phyloP scores from a whole-genome alignment of 768 basidiomycete species.

The Tulasnella sp. region DNA sequence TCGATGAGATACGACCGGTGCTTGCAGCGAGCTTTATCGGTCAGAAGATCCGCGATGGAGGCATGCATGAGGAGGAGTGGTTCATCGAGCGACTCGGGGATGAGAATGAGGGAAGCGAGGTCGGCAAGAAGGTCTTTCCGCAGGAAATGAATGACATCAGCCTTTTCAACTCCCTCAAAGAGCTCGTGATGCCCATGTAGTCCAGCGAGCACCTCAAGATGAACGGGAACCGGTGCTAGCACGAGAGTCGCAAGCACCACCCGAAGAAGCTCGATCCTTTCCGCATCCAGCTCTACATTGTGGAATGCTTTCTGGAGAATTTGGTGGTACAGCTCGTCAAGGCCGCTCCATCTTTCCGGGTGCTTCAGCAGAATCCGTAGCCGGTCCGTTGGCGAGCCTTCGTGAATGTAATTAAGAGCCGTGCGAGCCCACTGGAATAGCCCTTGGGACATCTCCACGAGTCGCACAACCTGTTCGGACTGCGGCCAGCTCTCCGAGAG shows the following conservation, averaged over 20 bases:
- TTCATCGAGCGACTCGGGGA: slow-evolving; percentile 44
- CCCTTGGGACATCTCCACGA: not conserved
- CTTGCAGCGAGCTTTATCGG: no score
- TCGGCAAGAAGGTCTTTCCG: not conserved
- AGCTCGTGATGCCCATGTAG: not conserved
- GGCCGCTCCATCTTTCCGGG: not conserved
- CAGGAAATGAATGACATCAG: not conserved
- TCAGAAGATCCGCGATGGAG: slow-evolving; percentile 24
- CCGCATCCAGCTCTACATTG: not conserved
- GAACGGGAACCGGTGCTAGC: not conserved
- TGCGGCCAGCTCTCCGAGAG: not conserved
- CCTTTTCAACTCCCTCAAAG: not conserved
- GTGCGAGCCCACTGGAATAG: not conserved
- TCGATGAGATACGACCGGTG: no score
- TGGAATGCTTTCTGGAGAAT: not conserved
- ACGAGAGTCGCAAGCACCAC: not conserved
- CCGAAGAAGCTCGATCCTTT: not conserved
- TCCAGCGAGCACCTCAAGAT: not conserved
- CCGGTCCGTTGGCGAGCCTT: not conserved
- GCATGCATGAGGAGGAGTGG: slow-evolving; percentile 23
- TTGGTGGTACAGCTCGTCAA: not conserved
- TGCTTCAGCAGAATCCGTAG: not conserved
- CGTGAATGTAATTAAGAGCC: not conserved
- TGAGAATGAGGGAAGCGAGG: slow-evolving; percentile 18
- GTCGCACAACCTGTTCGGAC: not conserved